Evolutionary conservation across 257 asterid species (phyloP).

Genomic region (Petunia axillaris): DNA sequence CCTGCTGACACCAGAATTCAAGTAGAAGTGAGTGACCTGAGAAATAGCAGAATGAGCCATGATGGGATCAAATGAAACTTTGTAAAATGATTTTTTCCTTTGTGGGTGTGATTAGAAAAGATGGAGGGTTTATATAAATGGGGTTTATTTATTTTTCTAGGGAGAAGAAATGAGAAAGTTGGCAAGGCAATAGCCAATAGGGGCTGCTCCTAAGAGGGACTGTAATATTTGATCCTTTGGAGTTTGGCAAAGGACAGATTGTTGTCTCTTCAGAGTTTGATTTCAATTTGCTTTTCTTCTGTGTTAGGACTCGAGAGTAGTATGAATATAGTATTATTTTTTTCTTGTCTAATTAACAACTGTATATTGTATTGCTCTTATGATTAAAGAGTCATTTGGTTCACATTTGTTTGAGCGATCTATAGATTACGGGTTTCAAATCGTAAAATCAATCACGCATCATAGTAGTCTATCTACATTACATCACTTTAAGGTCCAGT

Average conservation of each 20-base stretch:
- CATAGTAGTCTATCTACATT: too few species aligned
- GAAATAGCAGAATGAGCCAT: slow-evolving; percentile 62
- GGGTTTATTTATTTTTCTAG: not conserved
- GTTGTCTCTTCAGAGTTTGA: slow-evolving; percentile 24
- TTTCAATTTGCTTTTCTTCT: not conserved
- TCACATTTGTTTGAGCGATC: too few species aligned
- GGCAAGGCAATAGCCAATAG: not conserved
- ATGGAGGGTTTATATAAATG: not conserved
- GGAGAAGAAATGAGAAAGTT: not conserved
- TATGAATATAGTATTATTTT: too few species aligned
- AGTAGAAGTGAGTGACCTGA: slow-evolving; percentile 39
- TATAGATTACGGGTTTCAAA: too few species aligned
- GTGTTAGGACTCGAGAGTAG: not conserved
- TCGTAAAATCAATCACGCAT: too few species aligned
- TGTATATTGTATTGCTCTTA: too few species aligned
- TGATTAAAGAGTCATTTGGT: too few species aligned
- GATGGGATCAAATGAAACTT: slow-evolving; percentile 41
- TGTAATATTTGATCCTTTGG: slow-evolving; percentile 31
- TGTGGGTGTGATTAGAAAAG: not conserved
- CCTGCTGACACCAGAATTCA: not conserved
- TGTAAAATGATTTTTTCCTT: not conserved
- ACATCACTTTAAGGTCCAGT: too few species aligned
- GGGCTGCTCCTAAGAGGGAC: not conserved
- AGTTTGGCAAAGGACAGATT: slow-evolving; percentile 32
- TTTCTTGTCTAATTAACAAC: too few species aligned